A percentile compares a stretch with the other conserved stretches of the same genome.
Evolutionary conservation across 495 filamentous ascomycete genomes (phyloP).

Genomic region (Pseudevernia furfuracea): DNA sequence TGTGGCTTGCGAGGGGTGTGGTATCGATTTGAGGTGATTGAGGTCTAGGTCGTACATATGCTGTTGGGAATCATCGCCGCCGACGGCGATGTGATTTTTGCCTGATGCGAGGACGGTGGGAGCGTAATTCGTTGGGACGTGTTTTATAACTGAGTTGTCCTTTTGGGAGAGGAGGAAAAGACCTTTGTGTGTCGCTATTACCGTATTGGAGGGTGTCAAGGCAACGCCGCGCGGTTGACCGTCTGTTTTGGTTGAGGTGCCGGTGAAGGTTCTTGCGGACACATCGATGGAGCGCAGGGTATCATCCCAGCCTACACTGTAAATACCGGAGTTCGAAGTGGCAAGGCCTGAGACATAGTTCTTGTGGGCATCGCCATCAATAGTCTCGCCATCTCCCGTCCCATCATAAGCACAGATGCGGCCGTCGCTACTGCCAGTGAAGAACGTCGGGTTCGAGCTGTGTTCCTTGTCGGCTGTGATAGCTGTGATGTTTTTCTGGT

Average conservation of each 20-base stretch:
- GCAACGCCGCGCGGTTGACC: conserved; percentile 57
- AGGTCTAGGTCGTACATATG: conserved; percentile 51
- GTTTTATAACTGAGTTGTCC: conserved; percentile 44
- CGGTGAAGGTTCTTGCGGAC: conserved; percentile 51
- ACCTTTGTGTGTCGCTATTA: conserved; percentile 59
- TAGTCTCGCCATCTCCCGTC: conserved; percentile 54
- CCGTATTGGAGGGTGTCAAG: conserved; percentile 39
- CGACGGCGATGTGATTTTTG: conserved; percentile 62
- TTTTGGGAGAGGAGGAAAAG: conserved; percentile 57
- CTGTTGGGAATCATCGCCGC: conserved; percentile 60
- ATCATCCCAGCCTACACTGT: conserved; percentile 93
- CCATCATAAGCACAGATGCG: conserved; percentile 69
- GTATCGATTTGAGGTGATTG: conserved; percentile 42
- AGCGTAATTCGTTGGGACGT: conserved; percentile 42
- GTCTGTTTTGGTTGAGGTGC: conserved; percentile 42
- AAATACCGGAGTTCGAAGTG: conserved; percentile 49
- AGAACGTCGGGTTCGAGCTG: conserved; percentile 48
- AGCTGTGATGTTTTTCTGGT: conserved; percentile 82
- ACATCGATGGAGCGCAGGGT: conserved; percentile 71
- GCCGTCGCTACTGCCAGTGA: conserved; percentile 88
- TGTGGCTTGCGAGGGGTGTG: conserved; percentile 51
- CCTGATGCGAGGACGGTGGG: conserved; percentile 63
- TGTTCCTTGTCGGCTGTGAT: conserved; percentile 41
- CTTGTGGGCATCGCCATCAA: conserved; percentile 72
- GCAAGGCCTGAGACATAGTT: conserved; percentile 77